Evolutionary conservation across 148 eudicot genomes (phyloP).

Genomic region (Silene latifolia): DNA sequence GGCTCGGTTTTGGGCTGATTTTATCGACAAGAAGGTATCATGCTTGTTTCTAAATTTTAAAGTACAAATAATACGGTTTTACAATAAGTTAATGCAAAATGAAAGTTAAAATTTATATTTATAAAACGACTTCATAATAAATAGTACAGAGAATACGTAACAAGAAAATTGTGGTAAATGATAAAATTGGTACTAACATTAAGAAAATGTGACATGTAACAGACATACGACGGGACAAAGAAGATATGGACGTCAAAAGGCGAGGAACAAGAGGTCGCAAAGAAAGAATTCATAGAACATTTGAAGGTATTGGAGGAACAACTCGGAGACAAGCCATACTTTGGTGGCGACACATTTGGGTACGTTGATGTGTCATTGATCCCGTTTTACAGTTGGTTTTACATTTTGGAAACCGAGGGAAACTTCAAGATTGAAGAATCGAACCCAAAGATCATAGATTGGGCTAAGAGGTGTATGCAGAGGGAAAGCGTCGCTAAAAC

Average conservation of each 20-base stretch:
- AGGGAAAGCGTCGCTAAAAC: constrained; percentile 40
- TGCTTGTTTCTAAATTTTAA: neutral
- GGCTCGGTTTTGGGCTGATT: constrained; percentile 41
- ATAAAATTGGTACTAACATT: no score
- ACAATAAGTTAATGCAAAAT: no score
- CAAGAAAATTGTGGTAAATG: no score
- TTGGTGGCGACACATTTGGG: constrained; percentile 46
- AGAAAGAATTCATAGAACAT: constrained; percentile 26
- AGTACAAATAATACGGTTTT: no score
- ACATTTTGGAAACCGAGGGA: constrained; percentile 28
- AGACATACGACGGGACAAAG: constrained; percentile 24
- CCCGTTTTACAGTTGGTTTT: constrained; percentile 39
- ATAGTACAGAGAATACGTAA: no score
- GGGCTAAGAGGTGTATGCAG: constrained; percentile 44
- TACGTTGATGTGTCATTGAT: constrained; percentile 36
- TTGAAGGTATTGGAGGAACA: constrained; percentile 34
- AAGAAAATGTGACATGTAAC: no score
- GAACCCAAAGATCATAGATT: constrained; percentile 35
- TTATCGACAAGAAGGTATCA: constrained; percentile 29
- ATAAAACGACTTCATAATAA: no score
- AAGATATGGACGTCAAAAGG: constrained; percentile 33
- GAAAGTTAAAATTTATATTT: no score
- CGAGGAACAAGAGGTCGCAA: constrained; percentile 34
- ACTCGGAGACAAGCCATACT: constrained; percentile 41
- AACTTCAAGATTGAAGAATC: constrained; percentile 35